Conservation (phyloP, 2,329 filamentous ascomycete genomes). For the Aspergillus amoenus region DNA sequence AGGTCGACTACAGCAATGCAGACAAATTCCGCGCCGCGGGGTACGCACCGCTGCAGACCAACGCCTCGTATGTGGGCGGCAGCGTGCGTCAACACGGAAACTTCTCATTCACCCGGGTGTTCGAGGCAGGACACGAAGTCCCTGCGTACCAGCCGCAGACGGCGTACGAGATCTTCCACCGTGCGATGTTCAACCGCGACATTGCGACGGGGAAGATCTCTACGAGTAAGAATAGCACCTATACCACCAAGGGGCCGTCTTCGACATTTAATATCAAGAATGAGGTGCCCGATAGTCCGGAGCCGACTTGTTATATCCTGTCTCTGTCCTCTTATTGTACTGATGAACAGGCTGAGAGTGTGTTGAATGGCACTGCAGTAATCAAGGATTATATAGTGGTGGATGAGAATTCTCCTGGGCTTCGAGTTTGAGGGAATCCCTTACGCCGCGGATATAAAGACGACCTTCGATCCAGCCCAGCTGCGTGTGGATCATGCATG, state of each 20-base stretch:
- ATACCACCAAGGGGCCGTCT: slow-evolving; percentile 41
- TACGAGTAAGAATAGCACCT: slow-evolving; percentile 34
- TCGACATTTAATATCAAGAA: slow-evolving; percentile 49
- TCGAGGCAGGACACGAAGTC: slow-evolving; percentile 50
- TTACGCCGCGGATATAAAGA: background rate
- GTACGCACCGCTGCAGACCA: slow-evolving; percentile 48
- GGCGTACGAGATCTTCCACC: slow-evolving; percentile 54
- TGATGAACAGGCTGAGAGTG: slow-evolving; percentile 42
- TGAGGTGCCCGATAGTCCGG: slow-evolving; percentile 39
- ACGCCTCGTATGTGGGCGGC: slow-evolving; percentile 46
- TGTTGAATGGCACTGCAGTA: slow-evolving; percentile 46
- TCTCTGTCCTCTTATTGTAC: slow-evolving; percentile 42
- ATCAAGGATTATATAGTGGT: slow-evolving; percentile 50
- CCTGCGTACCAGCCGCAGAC: slow-evolving; percentile 57
- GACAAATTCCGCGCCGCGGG: slow-evolving; percentile 51
- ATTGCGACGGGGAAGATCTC: slow-evolving; percentile 55
- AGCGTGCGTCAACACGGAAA: slow-evolving; percentile 49
- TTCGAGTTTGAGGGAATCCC: background rate
- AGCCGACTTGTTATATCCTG: slow-evolving; percentile 48
- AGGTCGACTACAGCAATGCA: slow-evolving; percentile 47
- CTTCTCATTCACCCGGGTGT: slow-evolving; percentile 51
- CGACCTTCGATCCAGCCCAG: background rate
- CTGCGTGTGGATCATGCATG: background rate
- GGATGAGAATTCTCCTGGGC: slow-evolving; percentile 19
- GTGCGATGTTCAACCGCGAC: slow-evolving; percentile 52